A percentile compares a stretch with the other conserved stretches of the same genome.
Evolutionary conservation across 139 green algal genomes (phyloP).

Genomic region (Asterochloris sp.): DNA sequence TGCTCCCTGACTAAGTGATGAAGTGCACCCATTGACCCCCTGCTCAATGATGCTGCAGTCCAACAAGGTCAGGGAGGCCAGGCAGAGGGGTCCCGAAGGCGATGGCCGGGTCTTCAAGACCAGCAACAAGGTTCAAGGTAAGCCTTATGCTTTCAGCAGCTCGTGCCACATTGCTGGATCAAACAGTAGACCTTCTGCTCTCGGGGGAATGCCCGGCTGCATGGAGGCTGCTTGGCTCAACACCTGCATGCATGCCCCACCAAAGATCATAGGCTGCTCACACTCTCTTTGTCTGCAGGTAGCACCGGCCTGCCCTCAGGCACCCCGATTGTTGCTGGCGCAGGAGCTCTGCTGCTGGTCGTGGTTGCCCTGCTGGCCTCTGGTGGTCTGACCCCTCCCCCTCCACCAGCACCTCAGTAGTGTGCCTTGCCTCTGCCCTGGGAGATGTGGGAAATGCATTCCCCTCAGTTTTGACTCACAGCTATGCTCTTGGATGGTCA

Average conservation of each 20-base stretch:
- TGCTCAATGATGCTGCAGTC: neutral
- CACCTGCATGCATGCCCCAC: neutral
- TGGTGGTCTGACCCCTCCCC: neutral
- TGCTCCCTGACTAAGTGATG: too few species aligned
- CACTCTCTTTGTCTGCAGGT: neutral
- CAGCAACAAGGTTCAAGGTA: constrained; percentile 15
- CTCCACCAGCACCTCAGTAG: too few species aligned
- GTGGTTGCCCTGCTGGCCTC: constrained; percentile 3
- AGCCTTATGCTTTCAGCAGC: neutral
- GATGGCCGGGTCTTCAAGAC: constrained; percentile 10
- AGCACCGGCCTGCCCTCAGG: constrained; percentile 1
- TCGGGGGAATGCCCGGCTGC: neutral
- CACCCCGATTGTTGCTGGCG: constrained; percentile 15
- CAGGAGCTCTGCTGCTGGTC: neutral
- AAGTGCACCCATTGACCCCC: too few species aligned
- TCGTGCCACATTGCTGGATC: neutral
- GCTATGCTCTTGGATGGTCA: too few species aligned
- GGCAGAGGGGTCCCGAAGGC: neutral
- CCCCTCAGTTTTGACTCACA: too few species aligned
- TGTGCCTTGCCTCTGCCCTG: too few species aligned
- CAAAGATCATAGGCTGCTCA: neutral
- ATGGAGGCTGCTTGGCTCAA: neutral
- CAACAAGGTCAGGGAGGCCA: neutral
- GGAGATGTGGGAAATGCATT: too few species aligned
- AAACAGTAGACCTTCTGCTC: neutral